A percentile compares a stretch with the other conserved stretches of the same genome.
Conservation (phyloP, 2,329 filamentous ascomycete species). For the Fusarium sp. region DNA sequence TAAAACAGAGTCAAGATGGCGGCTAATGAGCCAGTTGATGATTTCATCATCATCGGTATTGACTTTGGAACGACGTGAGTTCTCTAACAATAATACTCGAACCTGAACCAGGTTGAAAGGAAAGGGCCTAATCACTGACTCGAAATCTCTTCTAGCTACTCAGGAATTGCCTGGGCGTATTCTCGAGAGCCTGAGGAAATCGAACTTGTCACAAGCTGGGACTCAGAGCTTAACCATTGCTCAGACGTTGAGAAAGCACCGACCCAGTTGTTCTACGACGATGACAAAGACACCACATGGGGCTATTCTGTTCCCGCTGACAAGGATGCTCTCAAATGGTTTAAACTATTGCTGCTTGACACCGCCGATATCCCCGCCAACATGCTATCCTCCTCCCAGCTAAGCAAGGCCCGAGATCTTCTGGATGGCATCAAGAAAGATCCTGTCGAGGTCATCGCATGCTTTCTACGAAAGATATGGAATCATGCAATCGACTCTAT, state of each 20-base stretch:
- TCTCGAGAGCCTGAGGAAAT: constrained; percentile 47
- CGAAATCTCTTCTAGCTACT: constrained; percentile 47
- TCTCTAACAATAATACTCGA: no score
- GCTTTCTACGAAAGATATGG: constrained; percentile 55
- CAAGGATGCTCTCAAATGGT: constrained; percentile 54
- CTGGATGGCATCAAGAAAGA: constrained; percentile 32
- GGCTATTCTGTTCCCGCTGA: constrained; percentile 50
- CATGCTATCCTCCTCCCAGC: constrained; percentile 40
- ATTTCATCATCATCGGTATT: constrained; percentile 56
- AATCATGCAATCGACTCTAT: constrained; percentile 49
- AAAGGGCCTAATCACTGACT: not conserved
- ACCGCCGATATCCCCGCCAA: constrained; percentile 46
- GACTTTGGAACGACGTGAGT: constrained; percentile 63
- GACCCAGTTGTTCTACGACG: constrained; percentile 44
- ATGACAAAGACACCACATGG: constrained; percentile 38
- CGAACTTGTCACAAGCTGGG: constrained; percentile 52
- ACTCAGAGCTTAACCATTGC: constrained; percentile 36
- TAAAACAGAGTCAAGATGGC: not conserved
- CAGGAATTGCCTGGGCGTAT: constrained; percentile 58
- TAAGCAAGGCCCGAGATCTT: constrained; percentile 23
- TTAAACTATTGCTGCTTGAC: constrained; percentile 58
- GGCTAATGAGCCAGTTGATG: not conserved
- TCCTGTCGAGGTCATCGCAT: constrained; percentile 48
- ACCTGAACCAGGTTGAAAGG: no score
- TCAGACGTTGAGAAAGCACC: constrained; percentile 53